Base-by-base conservation (phyloP, 768 basidiomycete species). In the Calocybe gangraenosa region DNA sequence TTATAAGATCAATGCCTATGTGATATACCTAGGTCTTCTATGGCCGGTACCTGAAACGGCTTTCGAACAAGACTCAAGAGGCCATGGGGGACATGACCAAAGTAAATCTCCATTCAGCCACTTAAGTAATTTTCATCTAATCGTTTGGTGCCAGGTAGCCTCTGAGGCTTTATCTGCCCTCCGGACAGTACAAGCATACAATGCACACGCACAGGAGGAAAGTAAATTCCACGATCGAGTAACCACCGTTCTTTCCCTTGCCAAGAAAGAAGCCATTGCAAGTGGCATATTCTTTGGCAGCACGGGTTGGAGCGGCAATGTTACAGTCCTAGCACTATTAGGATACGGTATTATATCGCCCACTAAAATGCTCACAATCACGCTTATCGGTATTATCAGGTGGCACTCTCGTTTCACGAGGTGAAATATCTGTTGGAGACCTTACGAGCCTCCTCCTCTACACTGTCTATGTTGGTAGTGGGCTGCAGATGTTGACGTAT, bases 81-180 rank as follows among this genome's bases (percentile, higher is more conserved):
- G 92, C 94, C 1, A 77, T 96, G 42, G 94, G 94, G 44, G 93
- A 95, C 44, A 92, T 95, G 93, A 91, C 92, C 23, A 93, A 74
- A 64, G 69, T 70, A 25, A 30, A 79, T 65, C 13, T 74, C 68
- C 13, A 36, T 3, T 30, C 20, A 7, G n/a, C 13, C n/a, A n/a
- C 32, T 40, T 36, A 22, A 17, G 28, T 13, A 17, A 46, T 35
- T 39, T 19, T 3, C 19, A 25, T 13, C 25, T 22, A 21, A 35
- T 37, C 25, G 37, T 25, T 25, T 45, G 23, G 21, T 31, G 13
- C 21, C 44, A 89, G 78, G 83, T 90, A 10, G 93, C 94, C 4
- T 85, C 91, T 48, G 95, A 99, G 58, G 83, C 93, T 3, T 78
- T 99, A 3, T 79, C 88, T 2, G 89, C 88, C 2, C 72, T 94